A percentile compares a stretch with the other conserved stretches of the same genome.
Evolutionary conservation across 1,284 basidiomycete species (phyloP).

Genomic region (Anthracocystis panici-leucophaei): DNA sequence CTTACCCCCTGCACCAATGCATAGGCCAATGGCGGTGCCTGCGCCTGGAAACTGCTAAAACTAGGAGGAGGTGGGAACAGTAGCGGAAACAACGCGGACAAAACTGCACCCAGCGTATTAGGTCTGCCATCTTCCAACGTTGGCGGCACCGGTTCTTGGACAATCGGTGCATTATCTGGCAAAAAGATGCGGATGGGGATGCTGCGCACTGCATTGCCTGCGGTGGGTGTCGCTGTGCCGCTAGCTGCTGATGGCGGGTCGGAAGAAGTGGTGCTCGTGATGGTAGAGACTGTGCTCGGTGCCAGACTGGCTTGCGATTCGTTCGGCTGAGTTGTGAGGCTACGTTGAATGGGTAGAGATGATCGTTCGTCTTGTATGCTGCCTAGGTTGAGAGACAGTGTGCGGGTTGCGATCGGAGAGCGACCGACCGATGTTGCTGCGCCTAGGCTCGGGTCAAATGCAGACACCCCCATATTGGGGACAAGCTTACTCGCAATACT

Average conservation of each 20-base stretch:
- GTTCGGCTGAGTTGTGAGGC: conserved; percentile 43
- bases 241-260: conserved; percentile 18
- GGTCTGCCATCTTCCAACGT: conserved; percentile 68
- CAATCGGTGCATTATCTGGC: conserved; percentile 83
- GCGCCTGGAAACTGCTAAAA: conserved; percentile 45
- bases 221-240: conserved; percentile 16
- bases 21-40: conserved; percentile 70
- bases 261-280: conserved; percentile 40
- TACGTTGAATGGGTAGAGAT: conserved; percentile 17
- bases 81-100: conserved; percentile 71
- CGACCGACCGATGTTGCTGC: conserved; percentile 1
- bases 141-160: conserved; percentile 89
- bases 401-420: conserved; percentile 24
- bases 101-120: conserved; percentile 71
- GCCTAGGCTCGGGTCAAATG: not conserved
- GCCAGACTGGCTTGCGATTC: conserved; percentile 42
- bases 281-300: conserved; percentile 38
- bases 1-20: conserved; percentile 88
- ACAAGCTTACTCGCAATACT: conserved; percentile 86
- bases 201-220: conserved; percentile 32
- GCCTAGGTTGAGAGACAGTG: conserved; percentile 28
- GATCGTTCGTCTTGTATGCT: conserved; percentile 18
- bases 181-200: conserved; percentile 84
- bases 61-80: conserved; percentile 71
- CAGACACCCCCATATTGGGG: conserved; percentile 58